phyloP scores from a whole-genome alignment of 2,329 filamentous ascomycete species.

The Fusarium sp. region DNA sequence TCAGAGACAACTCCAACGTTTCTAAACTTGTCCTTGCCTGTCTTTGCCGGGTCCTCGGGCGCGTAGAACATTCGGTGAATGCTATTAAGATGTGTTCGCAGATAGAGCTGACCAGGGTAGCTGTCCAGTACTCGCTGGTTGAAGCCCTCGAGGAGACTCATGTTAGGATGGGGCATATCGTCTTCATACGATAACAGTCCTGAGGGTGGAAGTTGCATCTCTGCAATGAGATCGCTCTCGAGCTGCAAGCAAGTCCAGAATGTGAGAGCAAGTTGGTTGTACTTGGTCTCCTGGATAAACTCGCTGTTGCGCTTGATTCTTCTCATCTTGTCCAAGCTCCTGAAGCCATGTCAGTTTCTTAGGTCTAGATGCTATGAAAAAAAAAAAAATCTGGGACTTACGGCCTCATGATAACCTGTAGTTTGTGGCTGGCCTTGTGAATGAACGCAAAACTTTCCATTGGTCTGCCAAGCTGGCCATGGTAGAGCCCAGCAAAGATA shows the following conservation, averaged over 20 bases:
- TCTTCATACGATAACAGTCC: constrained; percentile 69
- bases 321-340: constrained; percentile 60
- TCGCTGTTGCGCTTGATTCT: constrained; percentile 50
- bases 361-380: not conserved
- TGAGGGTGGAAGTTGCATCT: constrained; percentile 73
- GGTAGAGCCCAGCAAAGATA: constrained; percentile 86
- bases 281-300: constrained; percentile 54
- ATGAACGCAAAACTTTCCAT: constrained; percentile 81
- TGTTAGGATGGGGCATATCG: constrained; percentile 73
- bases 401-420: constrained; percentile 80
- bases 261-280: constrained; percentile 75
- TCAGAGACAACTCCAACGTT: constrained; percentile 58
- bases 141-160: constrained; percentile 55
- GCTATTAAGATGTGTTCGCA: constrained; percentile 70
- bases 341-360: constrained; percentile 37
- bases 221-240: constrained; percentile 93
- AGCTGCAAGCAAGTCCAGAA: constrained; percentile 96
- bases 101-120: constrained; percentile 70
- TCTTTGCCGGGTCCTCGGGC: constrained; percentile 50
- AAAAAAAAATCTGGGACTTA: constrained; percentile 53
- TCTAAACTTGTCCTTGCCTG: constrained; percentile 52
- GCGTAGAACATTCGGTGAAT: constrained; percentile 68
- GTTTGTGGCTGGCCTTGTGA: constrained; percentile 62
- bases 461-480: constrained; percentile 85
- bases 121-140: constrained; percentile 62